These are phyloP conservation scores for Fusarium phyllophilum DNA, from an alignment of 2,329 filamentous ascomycete genomes.

Conservation along the genomic window DNA sequence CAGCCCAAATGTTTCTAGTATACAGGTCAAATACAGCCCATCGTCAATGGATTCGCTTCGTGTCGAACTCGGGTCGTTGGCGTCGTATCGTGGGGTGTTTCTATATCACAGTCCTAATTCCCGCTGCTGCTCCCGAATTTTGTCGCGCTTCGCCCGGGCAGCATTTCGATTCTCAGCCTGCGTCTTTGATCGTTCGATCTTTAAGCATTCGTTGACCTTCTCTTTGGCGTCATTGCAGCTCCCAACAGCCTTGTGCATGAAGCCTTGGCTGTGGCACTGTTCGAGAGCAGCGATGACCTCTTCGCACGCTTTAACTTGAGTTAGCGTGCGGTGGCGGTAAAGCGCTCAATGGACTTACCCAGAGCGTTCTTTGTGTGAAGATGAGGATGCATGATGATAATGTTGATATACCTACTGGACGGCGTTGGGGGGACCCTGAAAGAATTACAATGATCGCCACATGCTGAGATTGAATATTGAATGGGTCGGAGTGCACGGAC, in stretches of 20 bases:
- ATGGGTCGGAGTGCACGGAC: slow-evolving; percentile 46
- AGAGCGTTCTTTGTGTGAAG: slow-evolving; percentile 91
- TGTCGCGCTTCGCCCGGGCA: slow-evolving; percentile 75
- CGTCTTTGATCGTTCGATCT: slow-evolving; percentile 80
- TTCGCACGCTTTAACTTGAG: slow-evolving; percentile 78
- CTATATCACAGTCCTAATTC: slow-evolving; percentile 50
- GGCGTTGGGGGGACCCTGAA: slow-evolving; percentile 25
- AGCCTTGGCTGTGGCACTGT: slow-evolving; percentile 92
- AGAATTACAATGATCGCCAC: slow-evolving; percentile 35
- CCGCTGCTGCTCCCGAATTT: slow-evolving; percentile 78
- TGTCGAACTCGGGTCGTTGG: not conserved
- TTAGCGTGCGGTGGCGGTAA: slow-evolving; percentile 23
- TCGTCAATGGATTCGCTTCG: not conserved
- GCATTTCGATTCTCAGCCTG: slow-evolving; percentile 78
- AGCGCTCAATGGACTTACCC: slow-evolving; percentile 62
- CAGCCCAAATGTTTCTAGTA: slow-evolving; percentile 18
- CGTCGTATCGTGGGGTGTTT: not conserved
- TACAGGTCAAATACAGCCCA: slow-evolving; percentile 11
- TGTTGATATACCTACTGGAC: slow-evolving; percentile 1
- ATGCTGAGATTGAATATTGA: slow-evolving; percentile 20
- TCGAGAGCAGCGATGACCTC: slow-evolving; percentile 94
- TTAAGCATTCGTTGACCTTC: slow-evolving; percentile 85
- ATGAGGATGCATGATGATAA: slow-evolving; percentile 88
- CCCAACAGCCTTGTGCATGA: slow-evolving; percentile 89
- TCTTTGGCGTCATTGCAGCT: slow-evolving; percentile 90